A percentile compares a stretch with the other conserved stretches of the same genome.
Conservation (phyloP, 208 protist genomes). For the Leishmania arabica region DNA sequence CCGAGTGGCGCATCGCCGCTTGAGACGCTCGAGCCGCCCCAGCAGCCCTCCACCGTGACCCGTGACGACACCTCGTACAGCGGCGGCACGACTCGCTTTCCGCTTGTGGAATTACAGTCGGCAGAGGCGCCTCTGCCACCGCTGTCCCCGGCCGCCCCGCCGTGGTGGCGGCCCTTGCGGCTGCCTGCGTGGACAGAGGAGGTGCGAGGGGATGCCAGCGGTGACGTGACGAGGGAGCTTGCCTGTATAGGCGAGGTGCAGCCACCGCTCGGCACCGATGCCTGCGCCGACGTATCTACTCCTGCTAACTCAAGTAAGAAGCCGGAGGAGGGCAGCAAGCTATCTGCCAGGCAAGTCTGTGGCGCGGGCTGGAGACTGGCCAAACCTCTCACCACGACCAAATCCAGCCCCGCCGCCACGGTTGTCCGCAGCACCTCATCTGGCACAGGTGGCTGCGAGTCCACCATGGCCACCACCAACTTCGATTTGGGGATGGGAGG, state of each 20-base stretch:
- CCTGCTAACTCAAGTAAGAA: slow-evolving; percentile 26
- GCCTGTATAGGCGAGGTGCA: not conserved
- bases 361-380: slow-evolving; percentile 28
- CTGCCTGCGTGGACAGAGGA: not conserved
- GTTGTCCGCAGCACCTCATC: slow-evolving; percentile 28
- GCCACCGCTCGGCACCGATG: not conserved
- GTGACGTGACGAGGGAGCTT: not conserved
- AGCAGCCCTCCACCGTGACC: slow-evolving; percentile 26
- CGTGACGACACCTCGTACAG: slow-evolving; percentile 32
- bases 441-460: not conserved
- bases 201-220: not conserved
- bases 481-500: not conserved
- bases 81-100: slow-evolving; percentile 19
- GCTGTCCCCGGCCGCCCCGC: not conserved
- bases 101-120: not conserved
- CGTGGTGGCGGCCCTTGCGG: slow-evolving; percentile 1
- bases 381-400: slow-evolving; percentile 51
- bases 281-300: not conserved
- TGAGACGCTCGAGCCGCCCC: slow-evolving; percentile 6
- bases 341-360: slow-evolving; percentile 27
- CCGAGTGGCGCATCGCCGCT: not conserved
- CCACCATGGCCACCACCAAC: not conserved
- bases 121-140: slow-evolving; percentile 4
- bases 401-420: slow-evolving; percentile 40
- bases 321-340: slow-evolving; percentile 24